Evolutionary conservation across 768 basidiomycete genomes (phyloP), one percentile per base, ranked within the genome.

Genomic region (Lyophyllum shimeji): DNA sequence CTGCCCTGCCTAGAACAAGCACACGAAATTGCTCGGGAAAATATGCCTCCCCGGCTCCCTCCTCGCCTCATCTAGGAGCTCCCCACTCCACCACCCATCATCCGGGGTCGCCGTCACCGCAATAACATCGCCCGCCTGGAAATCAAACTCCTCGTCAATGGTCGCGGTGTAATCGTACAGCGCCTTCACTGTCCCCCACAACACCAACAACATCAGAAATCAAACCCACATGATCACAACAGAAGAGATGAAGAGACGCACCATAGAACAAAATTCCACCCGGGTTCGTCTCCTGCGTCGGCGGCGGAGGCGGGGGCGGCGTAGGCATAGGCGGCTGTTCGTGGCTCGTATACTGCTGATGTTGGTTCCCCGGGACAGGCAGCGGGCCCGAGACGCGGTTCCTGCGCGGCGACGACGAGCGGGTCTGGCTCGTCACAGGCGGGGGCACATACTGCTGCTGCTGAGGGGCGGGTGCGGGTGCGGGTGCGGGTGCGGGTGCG

Each of bases 81-180:
- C 87, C 18, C 96, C 96, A 61, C 87, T 90, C 96, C 95, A 98
- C 96, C 96, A 98, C 1, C 96, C 96, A 67, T 97, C 95, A 65
- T 95, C 94, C 8, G 95, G 95, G 17, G 94, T 95, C 8, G 85
- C 83, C 0, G 93, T 96, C 20, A 98, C 95, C 1, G 95, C 95
- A 62, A 98, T 97, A 59, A 97, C 88, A 74, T 98, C 96, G n/a
- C 90, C 92, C 12, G 85, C 74, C 67, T 95, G 92, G 82, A 98
- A 98, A 72, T 95, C 90, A 71, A 98, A 98, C 72, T 98, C 96
- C 65, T 95, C 93, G 1, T 89, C 83, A 58, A 89, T 92, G 7
- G 88, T 85, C 5, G 91, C 93, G 0, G 75, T 75, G 67, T 95
- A 95, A 72, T 94, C 89, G 65, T 93, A 96, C 55, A 95, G 74